Evolutionary conservation across 2,329 filamentous ascomycete genomes (phyloP).

Genomic region (Aspergillus pseudoglaucus): DNA sequence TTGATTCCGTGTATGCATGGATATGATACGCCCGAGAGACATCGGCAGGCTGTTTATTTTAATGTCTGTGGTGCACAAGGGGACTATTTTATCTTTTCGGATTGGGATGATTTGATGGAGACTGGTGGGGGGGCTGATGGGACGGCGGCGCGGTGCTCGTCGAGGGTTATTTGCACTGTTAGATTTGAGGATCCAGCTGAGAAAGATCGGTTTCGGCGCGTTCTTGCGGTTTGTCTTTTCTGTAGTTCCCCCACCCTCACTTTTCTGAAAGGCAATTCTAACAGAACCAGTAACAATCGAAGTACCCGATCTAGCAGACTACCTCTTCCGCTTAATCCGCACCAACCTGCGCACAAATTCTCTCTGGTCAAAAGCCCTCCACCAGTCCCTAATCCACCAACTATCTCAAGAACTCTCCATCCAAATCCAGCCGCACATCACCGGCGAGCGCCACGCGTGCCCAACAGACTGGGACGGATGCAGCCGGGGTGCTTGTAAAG

Average conservation of each 20-base stretch:
- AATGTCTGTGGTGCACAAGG: conserved; percentile 15
- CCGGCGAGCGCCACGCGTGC: conserved; percentile 24
- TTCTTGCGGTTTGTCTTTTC: conserved; percentile 26
- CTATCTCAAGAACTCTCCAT: conserved; percentile 18
- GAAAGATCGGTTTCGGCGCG: conserved; percentile 30
- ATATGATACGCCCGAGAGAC: conserved; percentile 29
- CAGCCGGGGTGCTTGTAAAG: conserved; percentile 17
- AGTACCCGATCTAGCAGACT: conserved; percentile 19
- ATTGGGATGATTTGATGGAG: conserved; percentile 14
- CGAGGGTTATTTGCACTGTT: conserved; percentile 13
- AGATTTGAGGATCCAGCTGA: conserved; percentile 17
- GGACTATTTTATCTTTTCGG: conserved; percentile 33
- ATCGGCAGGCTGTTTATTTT: conserved; percentile 30
- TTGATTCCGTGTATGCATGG: conserved; percentile 21
- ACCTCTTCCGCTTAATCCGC: conserved; percentile 29
- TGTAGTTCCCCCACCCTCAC: conserved; percentile 11
- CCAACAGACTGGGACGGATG: conserved; percentile 26
- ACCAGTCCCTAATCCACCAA: conserved; percentile 19
- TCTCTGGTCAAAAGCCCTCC: conserved; percentile 11
- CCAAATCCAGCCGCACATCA: conserved; percentile 7
- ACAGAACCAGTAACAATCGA: conserved; percentile 20
- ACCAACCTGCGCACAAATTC: conserved; percentile 19
- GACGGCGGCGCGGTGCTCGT: conserved; percentile 17
- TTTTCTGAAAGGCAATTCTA: not conserved
- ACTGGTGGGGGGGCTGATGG: conserved; percentile 8